A percentile compares a stretch with the other conserved stretches of the same genome.
These are phyloP conservation scores for Leptoxyphium fumago DNA, from an alignment of 2,329 filamentous ascomycete species.

Conservation along the genomic window DNA sequence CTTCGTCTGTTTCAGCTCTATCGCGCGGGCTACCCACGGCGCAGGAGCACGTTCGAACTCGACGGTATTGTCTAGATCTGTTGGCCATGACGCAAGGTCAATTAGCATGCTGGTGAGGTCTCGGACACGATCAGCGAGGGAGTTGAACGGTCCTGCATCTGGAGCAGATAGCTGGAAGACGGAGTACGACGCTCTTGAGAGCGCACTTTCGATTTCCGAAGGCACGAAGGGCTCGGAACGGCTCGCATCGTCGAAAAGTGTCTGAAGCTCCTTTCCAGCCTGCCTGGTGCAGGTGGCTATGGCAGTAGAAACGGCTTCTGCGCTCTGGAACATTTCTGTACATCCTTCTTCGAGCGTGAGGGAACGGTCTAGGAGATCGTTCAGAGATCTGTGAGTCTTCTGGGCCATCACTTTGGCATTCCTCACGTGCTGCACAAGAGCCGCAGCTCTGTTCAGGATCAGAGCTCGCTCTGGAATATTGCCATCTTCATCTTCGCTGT, in stretches of 20 bases:
- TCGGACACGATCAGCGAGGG: slow-evolving; percentile 53
- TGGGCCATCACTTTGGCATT: slow-evolving; percentile 71
- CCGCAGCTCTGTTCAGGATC: slow-evolving; percentile 56
- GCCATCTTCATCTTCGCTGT: slow-evolving; percentile 48
- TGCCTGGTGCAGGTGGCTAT: slow-evolving; percentile 52
- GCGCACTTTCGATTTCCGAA: slow-evolving; percentile 48
- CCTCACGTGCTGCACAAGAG: slow-evolving; percentile 58
- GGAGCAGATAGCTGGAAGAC: slow-evolving; percentile 34
- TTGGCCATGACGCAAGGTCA: slow-evolving; percentile 51
- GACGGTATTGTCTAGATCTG: slow-evolving; percentile 28
- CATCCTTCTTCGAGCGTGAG: slow-evolving; percentile 58
- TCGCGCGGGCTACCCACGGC: slow-evolving; percentile 72
- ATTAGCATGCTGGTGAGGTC: slow-evolving; percentile 48
- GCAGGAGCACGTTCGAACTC: slow-evolving; percentile 55
- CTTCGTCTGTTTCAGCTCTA: slow-evolving; percentile 71
- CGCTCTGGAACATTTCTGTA: slow-evolving; percentile 52
- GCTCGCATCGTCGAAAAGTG: slow-evolving; percentile 56
- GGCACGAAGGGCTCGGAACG: slow-evolving; percentile 53
- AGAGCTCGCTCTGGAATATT: slow-evolving; percentile 35
- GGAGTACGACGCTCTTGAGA: slow-evolving; percentile 41
- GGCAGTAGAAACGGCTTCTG: slow-evolving; percentile 48
- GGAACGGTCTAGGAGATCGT: slow-evolving; percentile 62
- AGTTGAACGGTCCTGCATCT: slow-evolving; percentile 56
- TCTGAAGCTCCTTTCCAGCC: slow-evolving; percentile 52
- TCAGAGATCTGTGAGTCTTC: slow-evolving; percentile 61